Base-by-base conservation (phyloP, 2,329 filamentous ascomycete species). In the Ophiobolus disseminans region DNA sequence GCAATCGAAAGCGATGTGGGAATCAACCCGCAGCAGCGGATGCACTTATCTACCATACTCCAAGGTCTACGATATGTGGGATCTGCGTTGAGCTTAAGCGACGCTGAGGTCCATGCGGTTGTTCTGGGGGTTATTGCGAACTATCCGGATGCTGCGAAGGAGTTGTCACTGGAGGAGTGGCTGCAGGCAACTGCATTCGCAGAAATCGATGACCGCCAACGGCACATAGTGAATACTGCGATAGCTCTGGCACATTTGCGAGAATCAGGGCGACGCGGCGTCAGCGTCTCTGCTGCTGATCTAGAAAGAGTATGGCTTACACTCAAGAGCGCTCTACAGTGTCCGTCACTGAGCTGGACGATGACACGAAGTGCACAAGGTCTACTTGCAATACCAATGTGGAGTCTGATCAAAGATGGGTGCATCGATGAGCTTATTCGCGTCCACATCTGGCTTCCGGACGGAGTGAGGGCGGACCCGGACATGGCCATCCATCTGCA, bases 391-490 rank as follows among this genome's bases (percentile, higher is more conserved):
- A 57, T 75, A 2, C 61, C 71, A 1, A 60, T 76, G 2, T 76
- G 72, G 55, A 73, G 67, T 47, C 44, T 72, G 3, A 47, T 68
- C 4, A 50, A 62, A 13, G 55, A 72, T 22, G 68, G 66, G 1
- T 57, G 48, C 21, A 74, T 75, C 38, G 66, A 70, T 20, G 66
- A 73, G 38, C 65, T 73, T 1, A 65, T 69, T 41, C 65, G 72
- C 7, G 58, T 76, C 1, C 72, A 76, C 45, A 63, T 75, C 14
- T 62, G 58, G 58, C 41, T 73, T 30, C 69, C 71, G 1, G 67
- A 72, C 40, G 63, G 19, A 5, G 35, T 13, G 8, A 38, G 35
- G 14, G 35, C 13, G 21, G 19, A 63, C 1, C 45, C 41, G 1
- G 56, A 60, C 3, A 59, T 69, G 9, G 48, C 50, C 1, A 53